Base-by-base conservation (phyloP, 805 yeast genomes). In the Starmerella vaccinii region DNA sequence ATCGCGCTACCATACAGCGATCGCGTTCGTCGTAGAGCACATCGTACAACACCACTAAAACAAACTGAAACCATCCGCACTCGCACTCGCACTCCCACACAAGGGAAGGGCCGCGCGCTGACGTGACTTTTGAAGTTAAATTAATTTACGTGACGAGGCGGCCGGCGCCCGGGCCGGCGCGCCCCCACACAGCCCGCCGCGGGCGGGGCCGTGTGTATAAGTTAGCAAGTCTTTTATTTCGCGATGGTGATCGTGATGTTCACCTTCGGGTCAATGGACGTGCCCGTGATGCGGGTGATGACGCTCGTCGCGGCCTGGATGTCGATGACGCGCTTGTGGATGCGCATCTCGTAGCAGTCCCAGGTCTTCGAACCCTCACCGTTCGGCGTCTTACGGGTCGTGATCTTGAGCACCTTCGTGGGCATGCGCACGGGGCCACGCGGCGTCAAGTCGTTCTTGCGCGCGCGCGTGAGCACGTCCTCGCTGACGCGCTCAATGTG, bases 311-410 rank as follows among this genome's bases (percentile, higher is more conserved):
- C 95, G 63, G 97, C 95, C 76, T 85, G 90, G 74, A 92, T 81
- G 78, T 89, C 96, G 70, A 92, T 87, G 75, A 87, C 84, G 78
- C 99, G 89, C 94, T 92, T 92, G 95, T 92, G 98, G 81, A 92
- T 88, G 84, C 97, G 90, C 95, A 92, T 84, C 81, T 92, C 98
- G 76, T 82, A 92, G 68, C 94, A 78, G 74, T 92, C 99, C 97
- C 97, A 92, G 69, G 99, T 92, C 90, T 92, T 92, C 67, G 98
- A 92, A 92, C 99, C 99, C 81, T 92, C 97, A 92, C 99, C 99
- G 76, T 94, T 94, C 71, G 99, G 99, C 71, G 98, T 84, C 89
- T 92, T 92, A 86, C 99, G 88, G 85, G 99, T 92, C 77, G 95
- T 80, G 78, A 92, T 80, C 77, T 84, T 87, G 71, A 92, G 84